These are phyloP conservation scores for Russula sp. DNA, from an alignment of 768 basidiomycete species.

Conservation along the genomic window DNA sequence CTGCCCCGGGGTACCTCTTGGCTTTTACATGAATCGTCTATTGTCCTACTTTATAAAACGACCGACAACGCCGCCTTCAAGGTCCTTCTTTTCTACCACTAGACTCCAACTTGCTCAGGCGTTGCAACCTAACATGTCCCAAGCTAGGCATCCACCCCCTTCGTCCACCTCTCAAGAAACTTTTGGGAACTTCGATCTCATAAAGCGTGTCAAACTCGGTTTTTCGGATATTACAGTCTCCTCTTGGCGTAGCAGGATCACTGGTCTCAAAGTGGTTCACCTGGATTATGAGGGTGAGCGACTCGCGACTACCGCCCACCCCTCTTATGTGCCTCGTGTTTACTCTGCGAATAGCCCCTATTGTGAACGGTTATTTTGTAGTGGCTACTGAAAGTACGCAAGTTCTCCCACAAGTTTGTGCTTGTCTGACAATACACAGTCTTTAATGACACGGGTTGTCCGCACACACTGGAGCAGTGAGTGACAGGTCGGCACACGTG, in stretches of 20 bases:
- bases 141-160: not conserved
- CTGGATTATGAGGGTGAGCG: slow-evolving; percentile 78
- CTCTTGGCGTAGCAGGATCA: slow-evolving; percentile 83
- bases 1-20: not conserved
- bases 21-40: slow-evolving; percentile 12
- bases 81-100: slow-evolving; percentile 11
- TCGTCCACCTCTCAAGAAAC: slow-evolving; percentile 26
- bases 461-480: slow-evolving; percentile 94
- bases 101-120: slow-evolving; percentile 1
- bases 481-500: slow-evolving; percentile 27
- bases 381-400: slow-evolving; percentile 82
- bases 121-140: slow-evolving; percentile 14
- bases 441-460: slow-evolving; percentile 91
- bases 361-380: slow-evolving; percentile 88
- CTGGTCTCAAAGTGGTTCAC: slow-evolving; percentile 87
- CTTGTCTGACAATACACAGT: slow-evolving; percentile 40
- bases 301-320: not conserved
- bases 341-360: slow-evolving; percentile 51
- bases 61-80: not conserved
- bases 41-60: slow-evolving; percentile 14
- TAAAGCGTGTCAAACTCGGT: slow-evolving; percentile 68
- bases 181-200: slow-evolving; percentile 79
- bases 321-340: slow-evolving; percentile 11
- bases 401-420: slow-evolving; percentile 2
- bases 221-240: slow-evolving; percentile 77